These are phyloP conservation scores for Boletus sp. DNA, from an alignment of 768 basidiomycete species.

Conservation along the genomic window DNA sequence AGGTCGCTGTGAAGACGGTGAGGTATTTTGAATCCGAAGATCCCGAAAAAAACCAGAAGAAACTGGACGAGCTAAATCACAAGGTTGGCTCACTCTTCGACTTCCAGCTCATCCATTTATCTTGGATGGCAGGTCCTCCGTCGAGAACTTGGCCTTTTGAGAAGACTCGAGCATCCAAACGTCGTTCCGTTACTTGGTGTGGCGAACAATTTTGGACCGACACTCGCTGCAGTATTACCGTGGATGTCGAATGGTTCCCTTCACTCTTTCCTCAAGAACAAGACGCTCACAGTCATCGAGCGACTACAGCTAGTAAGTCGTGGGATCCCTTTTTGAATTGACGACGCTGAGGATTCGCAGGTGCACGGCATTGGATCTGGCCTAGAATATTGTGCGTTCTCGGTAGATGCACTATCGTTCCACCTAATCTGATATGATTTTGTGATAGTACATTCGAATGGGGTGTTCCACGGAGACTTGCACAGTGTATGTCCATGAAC, in stretches of 20 bases:
- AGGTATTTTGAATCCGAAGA: not conserved
- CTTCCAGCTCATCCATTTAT: too few species aligned
- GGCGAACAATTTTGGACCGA: not conserved
- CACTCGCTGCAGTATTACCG: not conserved
- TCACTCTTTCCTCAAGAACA: not conserved
- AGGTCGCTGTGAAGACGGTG: not conserved
- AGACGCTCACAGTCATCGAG: not conserved
- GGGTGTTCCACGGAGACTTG: not conserved
- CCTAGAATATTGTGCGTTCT: not conserved
- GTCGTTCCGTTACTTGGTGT: not conserved
- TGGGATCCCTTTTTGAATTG: not conserved
- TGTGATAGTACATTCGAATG: not conserved
- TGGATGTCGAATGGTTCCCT: not conserved
- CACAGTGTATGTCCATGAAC: not conserved
- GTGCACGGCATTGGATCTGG: not conserved
- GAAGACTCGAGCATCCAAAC: not conserved
- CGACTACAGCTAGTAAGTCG: too few species aligned
- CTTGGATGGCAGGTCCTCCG: not conserved
- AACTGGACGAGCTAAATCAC: not conserved
- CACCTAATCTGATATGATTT: not conserved
- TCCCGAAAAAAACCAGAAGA: not conserved
- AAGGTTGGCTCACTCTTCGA: not conserved
- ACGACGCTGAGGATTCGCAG: not conserved
- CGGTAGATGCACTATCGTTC: not conserved
- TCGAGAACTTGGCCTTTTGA: not conserved